Conservation (phyloP, 768 basidiomycete species). For the Pulveroboletus sp. region DNA sequence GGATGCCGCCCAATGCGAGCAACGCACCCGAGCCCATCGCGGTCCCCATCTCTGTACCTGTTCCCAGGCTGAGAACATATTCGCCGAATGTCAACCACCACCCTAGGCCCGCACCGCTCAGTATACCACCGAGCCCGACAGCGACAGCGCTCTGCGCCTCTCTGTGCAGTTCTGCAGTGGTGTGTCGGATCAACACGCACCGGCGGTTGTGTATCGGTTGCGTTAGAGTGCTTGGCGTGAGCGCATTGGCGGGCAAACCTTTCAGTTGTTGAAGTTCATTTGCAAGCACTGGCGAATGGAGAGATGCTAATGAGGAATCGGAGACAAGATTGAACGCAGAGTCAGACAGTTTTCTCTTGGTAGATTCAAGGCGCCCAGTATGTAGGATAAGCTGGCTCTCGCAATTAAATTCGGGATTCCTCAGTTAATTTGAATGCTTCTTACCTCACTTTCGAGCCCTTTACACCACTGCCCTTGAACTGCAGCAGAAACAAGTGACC, state of each 20-base stretch:
- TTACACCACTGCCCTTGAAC: conserved; percentile 38
- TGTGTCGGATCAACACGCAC: conserved; percentile 49
- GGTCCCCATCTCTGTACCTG: conserved; percentile 51
- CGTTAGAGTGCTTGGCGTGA: conserved; percentile 47
- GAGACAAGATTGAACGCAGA: conserved; percentile 41
- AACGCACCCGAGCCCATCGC: conserved; percentile 60
- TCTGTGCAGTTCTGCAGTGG: conserved; percentile 60
- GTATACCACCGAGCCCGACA: conserved; percentile 46
- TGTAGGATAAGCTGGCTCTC: conserved; percentile 56
- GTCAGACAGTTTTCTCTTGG: conserved; percentile 43
- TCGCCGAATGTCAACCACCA: conserved; percentile 52
- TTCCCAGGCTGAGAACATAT: conserved; percentile 34
- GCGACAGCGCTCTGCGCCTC: conserved; percentile 58
- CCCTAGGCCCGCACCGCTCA: conserved; percentile 49
- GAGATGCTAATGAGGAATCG: conserved; percentile 26
- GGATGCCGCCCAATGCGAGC: conserved; percentile 44
- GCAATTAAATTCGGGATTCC: not conserved
- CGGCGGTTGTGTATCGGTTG: conserved; percentile 51
- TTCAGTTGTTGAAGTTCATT: conserved; percentile 57
- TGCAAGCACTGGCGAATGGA: conserved; percentile 53
- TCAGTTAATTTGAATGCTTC: not conserved
- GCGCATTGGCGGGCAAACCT: conserved; percentile 41
- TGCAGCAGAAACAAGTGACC: conserved; percentile 30
- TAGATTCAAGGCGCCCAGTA: conserved; percentile 52
- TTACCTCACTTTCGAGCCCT: conserved; percentile 51